Evolutionary conservation across 331 rosid species (phyloP), one percentile per base, ranked within the genome.

Genomic region (Arachis monticola): DNA sequence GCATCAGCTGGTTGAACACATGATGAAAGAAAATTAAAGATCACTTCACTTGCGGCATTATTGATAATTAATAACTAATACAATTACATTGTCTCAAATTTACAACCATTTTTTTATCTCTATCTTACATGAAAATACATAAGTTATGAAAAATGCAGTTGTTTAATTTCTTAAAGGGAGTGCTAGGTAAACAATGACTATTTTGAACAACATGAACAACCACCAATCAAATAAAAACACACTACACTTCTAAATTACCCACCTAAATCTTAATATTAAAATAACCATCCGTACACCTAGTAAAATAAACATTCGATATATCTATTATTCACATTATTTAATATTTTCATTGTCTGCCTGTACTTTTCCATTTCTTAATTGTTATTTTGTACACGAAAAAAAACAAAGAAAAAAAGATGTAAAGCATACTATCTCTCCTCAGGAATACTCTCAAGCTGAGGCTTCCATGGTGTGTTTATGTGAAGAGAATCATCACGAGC

Each of bases 401-500:
- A 1, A 8, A 5, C 9, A 61, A 32, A 4, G 7, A 10, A 40
- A 62, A 11, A 67, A 67, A 13, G 1, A 22, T 6, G 8, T 45
- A 47, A 2, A 13, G 22, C 6, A 48, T 11, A 48, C 40, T 35
- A 35, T 35, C 4, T 35, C 4, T 35, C 80, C 84, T 91, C 93
- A 9, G 92, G 90, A 59, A 92, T 89, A 69, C 70, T 89, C 44
- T 88, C 87, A 7, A 92, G 88, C 3, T 41, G 79, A 0, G 96
- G 97, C 60, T 63, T 89, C 97, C 97, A 88, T 0, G 84, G 74
- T 48, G 80, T 74, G 40, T 35, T 17, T 17, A 17, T 17, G 2
- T 77, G 87, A 70, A 58, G 77, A 44, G 8, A 41, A 22, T 66
- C 67, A 10, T 60, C 40, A 46, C 27, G 53, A 47, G 67, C 76